A percentile compares a stretch with the other conserved stretches of the same genome.
phyloP scores from a whole-genome alignment of 176 grass and related monocot species.

The Oryza australiensis region DNA sequence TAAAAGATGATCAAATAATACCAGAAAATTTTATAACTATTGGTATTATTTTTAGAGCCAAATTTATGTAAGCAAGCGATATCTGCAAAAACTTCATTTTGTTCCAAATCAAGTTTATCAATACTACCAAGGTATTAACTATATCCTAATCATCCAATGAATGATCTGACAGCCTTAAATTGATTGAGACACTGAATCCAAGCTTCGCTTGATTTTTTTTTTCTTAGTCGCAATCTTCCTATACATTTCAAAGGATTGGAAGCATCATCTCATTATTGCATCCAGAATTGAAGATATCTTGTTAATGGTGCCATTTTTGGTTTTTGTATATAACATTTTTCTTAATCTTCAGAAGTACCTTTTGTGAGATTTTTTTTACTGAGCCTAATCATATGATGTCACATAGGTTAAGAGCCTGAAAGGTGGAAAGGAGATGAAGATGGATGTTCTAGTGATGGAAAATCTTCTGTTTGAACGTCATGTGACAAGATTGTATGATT shows the following conservation, averaged over 20 bases:
- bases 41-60: background rate
- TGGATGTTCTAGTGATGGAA: slow-evolving; percentile 97
- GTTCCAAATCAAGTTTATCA: background rate
- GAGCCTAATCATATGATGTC: slow-evolving; percentile 10
- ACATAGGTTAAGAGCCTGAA: slow-evolving; percentile 79
- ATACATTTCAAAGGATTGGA: slow-evolving; percentile 12
- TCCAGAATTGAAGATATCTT: slow-evolving; percentile 19
- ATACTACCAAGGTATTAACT: background rate
- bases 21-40: background rate
- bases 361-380: slow-evolving; percentile 3
- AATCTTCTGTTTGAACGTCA: slow-evolving; percentile 90
- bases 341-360: slow-evolving; percentile 14
- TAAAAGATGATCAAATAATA: background rate
- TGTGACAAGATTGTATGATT: slow-evolving; percentile 88
- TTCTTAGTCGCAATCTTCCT: background rate
- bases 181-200: background rate
- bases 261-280: background rate
- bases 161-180: slow-evolving; percentile 3
- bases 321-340: background rate
- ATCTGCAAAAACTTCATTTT: background rate
- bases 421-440: slow-evolving; percentile 81
- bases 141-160: background rate
- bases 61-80: background rate
- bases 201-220: background rate
- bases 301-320: background rate